These are phyloP conservation scores for Dactylella cylindrospora DNA, from an alignment of 2,329 filamentous ascomycete species.

Conservation along the genomic window DNA sequence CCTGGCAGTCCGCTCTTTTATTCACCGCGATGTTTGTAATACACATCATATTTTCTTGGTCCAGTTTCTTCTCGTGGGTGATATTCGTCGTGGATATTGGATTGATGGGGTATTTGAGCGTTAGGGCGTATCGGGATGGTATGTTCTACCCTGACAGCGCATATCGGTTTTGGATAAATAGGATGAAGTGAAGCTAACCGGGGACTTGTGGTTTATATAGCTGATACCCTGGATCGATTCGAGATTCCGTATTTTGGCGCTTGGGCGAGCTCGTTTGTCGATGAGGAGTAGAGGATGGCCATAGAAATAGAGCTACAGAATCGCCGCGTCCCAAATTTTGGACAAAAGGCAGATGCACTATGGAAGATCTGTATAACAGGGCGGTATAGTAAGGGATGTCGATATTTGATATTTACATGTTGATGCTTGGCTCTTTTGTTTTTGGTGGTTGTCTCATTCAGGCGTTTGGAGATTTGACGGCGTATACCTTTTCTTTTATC, in stretches of 20 bases:
- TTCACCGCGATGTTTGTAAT: constrained; percentile 74
- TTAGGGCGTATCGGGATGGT: constrained; percentile 81
- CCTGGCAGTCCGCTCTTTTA: constrained; percentile 86
- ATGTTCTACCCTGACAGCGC: constrained; percentile 52
- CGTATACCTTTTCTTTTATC: constrained; percentile 19
- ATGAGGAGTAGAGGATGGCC: constrained; percentile 67
- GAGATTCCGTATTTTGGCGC: constrained; percentile 85
- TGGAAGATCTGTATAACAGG: neutral
- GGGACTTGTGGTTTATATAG: constrained; percentile 51
- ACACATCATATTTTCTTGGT: constrained; percentile 86
- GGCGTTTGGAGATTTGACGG: constrained; percentile 33
- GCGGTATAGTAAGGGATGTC: neutral
- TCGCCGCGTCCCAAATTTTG: too few relatives aligned
- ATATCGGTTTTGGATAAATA: too few relatives aligned
- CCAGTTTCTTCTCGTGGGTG: constrained; percentile 77
- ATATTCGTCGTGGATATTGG: constrained; percentile 74
- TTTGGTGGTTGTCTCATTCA: too few relatives aligned
- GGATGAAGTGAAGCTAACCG: too few relatives aligned
- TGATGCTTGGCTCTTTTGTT: neutral
- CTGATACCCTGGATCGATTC: constrained; percentile 67
- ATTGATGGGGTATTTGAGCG: constrained; percentile 73
- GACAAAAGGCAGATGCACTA: neutral
- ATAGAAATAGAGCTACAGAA: too few relatives aligned
- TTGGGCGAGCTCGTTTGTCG: constrained; percentile 83
- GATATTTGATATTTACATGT: neutral